Evolutionary conservation across 345 rosid genomes (phyloP).

Genomic region (Lagerstroemia speciosa): DNA sequence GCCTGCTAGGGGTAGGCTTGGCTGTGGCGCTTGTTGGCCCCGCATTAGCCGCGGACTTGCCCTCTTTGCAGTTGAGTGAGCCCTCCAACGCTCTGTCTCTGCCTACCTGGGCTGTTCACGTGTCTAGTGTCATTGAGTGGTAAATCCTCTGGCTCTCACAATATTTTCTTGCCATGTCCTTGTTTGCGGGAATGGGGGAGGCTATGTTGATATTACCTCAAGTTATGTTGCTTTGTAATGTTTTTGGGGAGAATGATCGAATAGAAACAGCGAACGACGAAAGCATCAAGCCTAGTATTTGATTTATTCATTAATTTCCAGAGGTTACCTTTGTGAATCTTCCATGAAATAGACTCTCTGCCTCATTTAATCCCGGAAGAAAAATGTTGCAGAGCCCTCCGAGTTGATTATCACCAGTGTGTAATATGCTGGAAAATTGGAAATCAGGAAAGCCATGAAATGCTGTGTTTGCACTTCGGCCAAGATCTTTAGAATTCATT

Average conservation of each 20-base stretch:
- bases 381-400: too few species aligned
- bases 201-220: neutral
- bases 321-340: too few species aligned
- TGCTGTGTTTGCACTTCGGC: too few species aligned
- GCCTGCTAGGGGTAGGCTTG: slow-evolving; percentile 51
- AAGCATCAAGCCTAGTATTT: too few species aligned
- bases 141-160: slow-evolving; percentile 7
- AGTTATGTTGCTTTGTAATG: neutral
- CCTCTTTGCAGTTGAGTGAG: slow-evolving; percentile 41
- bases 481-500: too few species aligned
- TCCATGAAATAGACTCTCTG: too few species aligned
- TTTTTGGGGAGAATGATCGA: neutral
- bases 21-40: slow-evolving; percentile 31
- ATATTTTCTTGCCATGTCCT: neutral
- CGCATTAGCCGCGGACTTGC: slow-evolving; percentile 31
- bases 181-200: neutral
- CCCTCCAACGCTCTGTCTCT: slow-evolving; percentile 82
- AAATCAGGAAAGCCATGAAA: too few species aligned
- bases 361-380: too few species aligned
- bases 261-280: neutral
- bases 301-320: too few species aligned
- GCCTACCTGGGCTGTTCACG: slow-evolving; percentile 93
- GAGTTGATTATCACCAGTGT: too few species aligned
- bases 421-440: too few species aligned
- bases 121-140: slow-evolving; percentile 92